Evolutionary conservation across 2,329 filamentous ascomycete species (phyloP).

Genomic region (Aspergillus ochraceus): DNA sequence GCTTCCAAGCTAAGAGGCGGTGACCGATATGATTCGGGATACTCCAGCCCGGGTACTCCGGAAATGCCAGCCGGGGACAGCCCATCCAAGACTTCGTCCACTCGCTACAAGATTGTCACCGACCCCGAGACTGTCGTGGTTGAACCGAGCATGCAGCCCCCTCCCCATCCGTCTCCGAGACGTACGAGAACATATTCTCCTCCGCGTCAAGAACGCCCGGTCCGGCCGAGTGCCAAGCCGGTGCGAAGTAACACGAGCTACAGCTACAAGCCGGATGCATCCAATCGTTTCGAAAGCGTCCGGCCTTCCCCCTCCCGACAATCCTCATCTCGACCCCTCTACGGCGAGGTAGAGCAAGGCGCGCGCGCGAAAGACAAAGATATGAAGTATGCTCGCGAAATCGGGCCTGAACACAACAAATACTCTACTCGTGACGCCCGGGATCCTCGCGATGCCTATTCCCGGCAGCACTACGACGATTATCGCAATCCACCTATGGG

Average conservation of each 20-base stretch:
- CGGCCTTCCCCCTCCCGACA: slow-evolving; percentile 19
- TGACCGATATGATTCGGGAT: slow-evolving; percentile 45
- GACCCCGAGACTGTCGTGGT: slow-evolving; percentile 30
- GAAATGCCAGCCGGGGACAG: slow-evolving; percentile 36
- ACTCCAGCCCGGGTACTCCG: slow-evolving; percentile 46
- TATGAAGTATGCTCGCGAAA: slow-evolving; percentile 29
- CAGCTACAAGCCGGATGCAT: slow-evolving; percentile 15
- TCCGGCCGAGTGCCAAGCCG: slow-evolving; percentile 24
- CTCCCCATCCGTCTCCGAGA: slow-evolving; percentile 23
- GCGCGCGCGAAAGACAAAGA: slow-evolving; percentile 25
- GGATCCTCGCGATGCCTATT: slow-evolving; percentile 13
- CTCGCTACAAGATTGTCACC: slow-evolving; percentile 34
- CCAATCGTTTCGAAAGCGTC: slow-evolving; percentile 23
- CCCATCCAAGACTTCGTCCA: slow-evolving; percentile 32
- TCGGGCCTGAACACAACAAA: slow-evolving; percentile 24
- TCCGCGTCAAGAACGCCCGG: slow-evolving; percentile 24
- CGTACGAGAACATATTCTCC: slow-evolving; percentile 31
- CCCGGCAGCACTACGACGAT: slow-evolving; percentile 21
- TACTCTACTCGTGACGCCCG: slow-evolving; percentile 6
- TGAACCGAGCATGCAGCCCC: slow-evolving; percentile 23
- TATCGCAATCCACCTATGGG: slow-evolving; percentile 17
- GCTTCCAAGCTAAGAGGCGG: slow-evolving; percentile 37
- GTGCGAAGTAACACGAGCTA: slow-evolving; percentile 29
- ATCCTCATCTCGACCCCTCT: slow-evolving; percentile 14
- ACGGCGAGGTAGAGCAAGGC: slow-evolving; percentile 26